Evolutionary conservation across 2,329 filamentous ascomycete species (phyloP).

Genomic region (Pseudogymnoascus sp.): DNA sequence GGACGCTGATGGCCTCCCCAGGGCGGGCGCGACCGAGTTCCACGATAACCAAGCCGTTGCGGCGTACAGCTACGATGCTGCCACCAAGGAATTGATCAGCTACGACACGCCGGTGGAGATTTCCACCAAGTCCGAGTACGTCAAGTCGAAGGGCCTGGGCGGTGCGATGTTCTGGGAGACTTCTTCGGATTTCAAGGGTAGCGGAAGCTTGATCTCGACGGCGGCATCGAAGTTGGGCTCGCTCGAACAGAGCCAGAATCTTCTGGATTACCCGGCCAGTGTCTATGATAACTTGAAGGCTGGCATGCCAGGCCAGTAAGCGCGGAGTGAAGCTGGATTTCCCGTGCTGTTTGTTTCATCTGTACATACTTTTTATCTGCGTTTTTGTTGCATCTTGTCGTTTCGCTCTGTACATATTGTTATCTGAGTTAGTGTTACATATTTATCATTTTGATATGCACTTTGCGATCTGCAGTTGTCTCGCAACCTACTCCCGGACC

Average conservation of each 20-base stretch:
- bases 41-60: conserved; percentile 53
- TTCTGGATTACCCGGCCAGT: conserved; percentile 45
- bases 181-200: conserved; percentile 56
- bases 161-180: conserved; percentile 86
- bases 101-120: conserved; percentile 61
- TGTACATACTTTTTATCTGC: conserved; percentile 3
- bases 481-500: not conserved
- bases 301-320: conserved; percentile 24
- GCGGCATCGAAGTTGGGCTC: conserved; percentile 34
- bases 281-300: conserved; percentile 48
- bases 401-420: conserved; percentile 43
- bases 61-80: conserved; percentile 62
- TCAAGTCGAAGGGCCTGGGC: conserved; percentile 55
- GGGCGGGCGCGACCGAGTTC: conserved; percentile 47
- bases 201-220: conserved; percentile 52
- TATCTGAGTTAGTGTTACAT: conserved; percentile 26
- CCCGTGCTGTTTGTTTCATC: not conserved
- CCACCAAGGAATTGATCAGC: conserved; percentile 55
- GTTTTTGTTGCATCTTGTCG: not conserved
- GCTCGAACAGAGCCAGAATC: conserved; percentile 42
- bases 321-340: not conserved
- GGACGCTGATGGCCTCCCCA: conserved; percentile 74
- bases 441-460: not conserved
- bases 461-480: not conserved
- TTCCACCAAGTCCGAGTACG: conserved; percentile 56